Conservation (phyloP, 768 basidiomycete genomes). For the Pulveroboletus sp. region DNA sequence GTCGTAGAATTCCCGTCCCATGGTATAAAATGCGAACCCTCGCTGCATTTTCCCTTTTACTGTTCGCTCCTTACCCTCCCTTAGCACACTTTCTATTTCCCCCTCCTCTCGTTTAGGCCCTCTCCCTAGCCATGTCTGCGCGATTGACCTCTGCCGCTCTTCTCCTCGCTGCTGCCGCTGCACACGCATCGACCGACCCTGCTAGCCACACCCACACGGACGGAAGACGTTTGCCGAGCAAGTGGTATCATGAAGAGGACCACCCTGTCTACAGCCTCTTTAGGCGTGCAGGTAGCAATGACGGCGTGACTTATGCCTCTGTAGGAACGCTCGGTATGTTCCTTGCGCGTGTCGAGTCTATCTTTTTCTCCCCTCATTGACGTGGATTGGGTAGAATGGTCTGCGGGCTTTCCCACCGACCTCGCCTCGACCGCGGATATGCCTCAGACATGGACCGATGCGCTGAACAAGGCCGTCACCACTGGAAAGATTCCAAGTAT, state of each 20-base stretch:
- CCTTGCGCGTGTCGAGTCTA: not conserved
- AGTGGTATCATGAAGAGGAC: slow-evolving; percentile 59
- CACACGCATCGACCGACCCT: slow-evolving; percentile 16
- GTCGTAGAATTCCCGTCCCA: slow-evolving; percentile 11
- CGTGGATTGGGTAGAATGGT: slow-evolving; percentile 46
- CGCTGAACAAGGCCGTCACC: slow-evolving; percentile 59
- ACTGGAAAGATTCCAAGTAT: slow-evolving; percentile 73
- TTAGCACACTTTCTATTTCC: slow-evolving; percentile 15
- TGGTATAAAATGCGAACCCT: slow-evolving; percentile 25
- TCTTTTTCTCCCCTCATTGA: not conserved
- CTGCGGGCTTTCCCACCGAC: slow-evolving; percentile 51
- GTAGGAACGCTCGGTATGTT: slow-evolving; percentile 58
- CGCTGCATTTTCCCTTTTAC: slow-evolving; percentile 1
- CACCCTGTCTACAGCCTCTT: slow-evolving; percentile 64
- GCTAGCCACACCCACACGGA: slow-evolving; percentile 17
- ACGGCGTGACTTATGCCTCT: slow-evolving; percentile 46
- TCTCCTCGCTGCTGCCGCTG: slow-evolving; percentile 23
- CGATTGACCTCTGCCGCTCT: slow-evolving; percentile 19
- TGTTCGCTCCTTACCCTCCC: slow-evolving; percentile 3
- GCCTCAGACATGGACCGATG: slow-evolving; percentile 68
- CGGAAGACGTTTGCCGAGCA: slow-evolving; percentile 22
- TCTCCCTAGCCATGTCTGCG: slow-evolving; percentile 19
- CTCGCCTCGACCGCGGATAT: slow-evolving; percentile 47
- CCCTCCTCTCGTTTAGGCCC: slow-evolving; percentile 41
- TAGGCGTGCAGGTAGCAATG: slow-evolving; percentile 41